Conservation (phyloP, 2,329 filamentous ascomycete species). For the Diaporthe velutina region DNA sequence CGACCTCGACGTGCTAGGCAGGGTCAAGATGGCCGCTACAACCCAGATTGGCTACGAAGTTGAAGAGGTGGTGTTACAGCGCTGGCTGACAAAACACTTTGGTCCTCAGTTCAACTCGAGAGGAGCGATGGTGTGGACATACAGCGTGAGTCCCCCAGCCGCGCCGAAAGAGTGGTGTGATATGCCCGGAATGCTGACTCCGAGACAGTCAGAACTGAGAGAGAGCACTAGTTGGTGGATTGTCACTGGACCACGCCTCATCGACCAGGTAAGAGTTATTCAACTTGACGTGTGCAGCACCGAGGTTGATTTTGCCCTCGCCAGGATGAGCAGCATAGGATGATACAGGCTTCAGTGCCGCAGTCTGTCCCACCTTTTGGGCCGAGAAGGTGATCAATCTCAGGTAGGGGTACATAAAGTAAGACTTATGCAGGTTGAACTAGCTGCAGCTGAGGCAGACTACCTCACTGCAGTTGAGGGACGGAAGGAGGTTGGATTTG, state of each 20-base stretch:
- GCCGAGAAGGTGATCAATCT: neutral
- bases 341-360: neutral
- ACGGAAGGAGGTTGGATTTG: neutral
- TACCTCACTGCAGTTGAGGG: neutral
- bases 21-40: neutral
- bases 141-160: neutral
- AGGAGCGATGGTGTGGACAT: neutral
- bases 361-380: neutral
- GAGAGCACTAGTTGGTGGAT: conserved; percentile 2
- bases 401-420: neutral
- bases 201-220: neutral
- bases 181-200: neutral
- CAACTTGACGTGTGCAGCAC: neutral
- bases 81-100: neutral
- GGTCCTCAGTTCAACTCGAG: neutral
- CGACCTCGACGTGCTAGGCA: neutral
- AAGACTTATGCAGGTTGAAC: neutral
- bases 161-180: neutral
- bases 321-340: neutral
- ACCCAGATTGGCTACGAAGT: neutral
- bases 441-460: conserved; percentile 2
- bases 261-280: neutral
- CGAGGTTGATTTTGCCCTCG: neutral
- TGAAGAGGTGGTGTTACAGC: neutral
- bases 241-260: neutral